Evolutionary conservation across 257 asterid species (phyloP).

Genomic region (Solanum okadae): DNA sequence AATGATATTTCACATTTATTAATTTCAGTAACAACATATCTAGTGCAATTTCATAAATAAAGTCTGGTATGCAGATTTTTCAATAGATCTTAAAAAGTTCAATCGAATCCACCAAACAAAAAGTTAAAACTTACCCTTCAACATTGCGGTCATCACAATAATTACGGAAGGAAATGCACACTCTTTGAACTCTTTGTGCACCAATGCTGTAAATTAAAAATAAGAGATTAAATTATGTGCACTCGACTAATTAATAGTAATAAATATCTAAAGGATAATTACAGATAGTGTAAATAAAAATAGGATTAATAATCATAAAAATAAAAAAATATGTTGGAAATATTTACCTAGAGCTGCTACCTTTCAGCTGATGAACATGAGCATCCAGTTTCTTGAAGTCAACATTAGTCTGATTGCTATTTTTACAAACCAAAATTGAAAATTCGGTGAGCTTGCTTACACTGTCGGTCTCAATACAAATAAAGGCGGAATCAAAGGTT

Average conservation of each 20-base stretch:
- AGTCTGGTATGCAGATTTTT: neutral
- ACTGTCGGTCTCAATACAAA: neutral
- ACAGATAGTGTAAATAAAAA: neutral
- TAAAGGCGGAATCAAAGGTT: no score
- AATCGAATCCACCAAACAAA: neutral
- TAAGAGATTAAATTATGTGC: neutral
- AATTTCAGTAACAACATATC: neutral
- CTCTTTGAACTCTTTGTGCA: constrained; percentile 26
- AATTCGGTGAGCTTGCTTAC: neutral
- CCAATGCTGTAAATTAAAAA: constrained; percentile 15
- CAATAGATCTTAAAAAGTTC: neutral
- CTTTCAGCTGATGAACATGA: constrained; percentile 33
- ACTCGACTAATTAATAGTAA: neutral
- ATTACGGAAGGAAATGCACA: constrained; percentile 41
- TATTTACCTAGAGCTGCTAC: constrained; percentile 32
- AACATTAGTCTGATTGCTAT: constrained; percentile 10
- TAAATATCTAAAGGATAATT: neutral
- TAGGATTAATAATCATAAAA: no score
- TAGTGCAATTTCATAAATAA: no score
- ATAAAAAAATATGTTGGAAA: neutral
- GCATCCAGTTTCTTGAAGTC: constrained; percentile 29
- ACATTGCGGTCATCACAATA: constrained; percentile 57
- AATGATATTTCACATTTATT: neutral
- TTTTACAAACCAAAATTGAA: neutral
- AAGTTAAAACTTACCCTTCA: constrained; percentile 46